Evolutionary conservation across 148 eudicot species (phyloP), one percentile per base, ranked within the genome.

Genomic region (Rhododendron molle): DNA sequence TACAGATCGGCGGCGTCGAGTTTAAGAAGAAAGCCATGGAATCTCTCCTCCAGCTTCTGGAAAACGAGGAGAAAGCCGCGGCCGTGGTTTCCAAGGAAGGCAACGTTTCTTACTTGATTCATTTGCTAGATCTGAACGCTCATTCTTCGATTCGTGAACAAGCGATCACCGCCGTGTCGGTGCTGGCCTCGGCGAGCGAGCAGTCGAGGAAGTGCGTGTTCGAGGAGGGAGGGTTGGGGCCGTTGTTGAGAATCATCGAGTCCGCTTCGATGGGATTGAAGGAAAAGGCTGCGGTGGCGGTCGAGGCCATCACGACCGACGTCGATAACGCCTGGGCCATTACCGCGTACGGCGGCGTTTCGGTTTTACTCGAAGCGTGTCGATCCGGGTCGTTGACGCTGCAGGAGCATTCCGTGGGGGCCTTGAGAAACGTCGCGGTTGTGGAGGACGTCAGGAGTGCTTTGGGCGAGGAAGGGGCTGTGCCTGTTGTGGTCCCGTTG

Each of bases 191-290:
- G 0, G 89, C 89, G 7, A 85, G 88, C n/a, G 91, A 93, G 15
- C 85, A 80, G 40, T 84, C 96, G 62, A 85, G 91, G 54, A 91
- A 89, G 76, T 85, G 87, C 14, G 90, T 92, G 38, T 93, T 93
- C 76, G 96, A 93, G 71, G 91, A 93, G 60, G 96, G 96, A 14
- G 96, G 89, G 12, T 81, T 93, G 18, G 96, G 96, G 10, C 96
- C 93, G 18, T 44, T 93, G 62, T 49, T 93, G 50, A 80, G 91
- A 36, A 89, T 91, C 13, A 78, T 93, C 4, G 94, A 93, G 69
- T 84, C 92, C 7, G 86, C 92, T 3, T 85, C 96, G 15, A 71
- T 73, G 21, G 36, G 52, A 0, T 44, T 86, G 84, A 93, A 90
- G 86, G 96, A 93, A 56, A 91, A 87, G 76, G 94, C 96, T 2